Conservation (phyloP, 1,284 basidiomycete genomes). For the Irpex sp. region DNA sequence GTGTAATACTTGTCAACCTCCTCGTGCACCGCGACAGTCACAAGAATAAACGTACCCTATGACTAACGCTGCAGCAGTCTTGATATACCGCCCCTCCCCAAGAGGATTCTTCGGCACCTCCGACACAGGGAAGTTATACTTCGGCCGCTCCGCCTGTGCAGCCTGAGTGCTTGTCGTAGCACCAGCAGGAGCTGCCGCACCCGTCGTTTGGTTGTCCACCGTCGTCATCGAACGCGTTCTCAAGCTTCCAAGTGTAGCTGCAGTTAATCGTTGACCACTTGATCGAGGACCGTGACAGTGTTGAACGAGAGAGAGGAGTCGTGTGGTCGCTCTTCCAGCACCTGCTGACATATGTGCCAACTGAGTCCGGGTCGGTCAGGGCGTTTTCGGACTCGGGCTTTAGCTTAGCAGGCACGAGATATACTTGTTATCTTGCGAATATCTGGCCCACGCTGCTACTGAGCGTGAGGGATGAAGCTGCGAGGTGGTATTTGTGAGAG, state of each 20-base stretch:
- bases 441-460: background rate
- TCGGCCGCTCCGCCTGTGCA: background rate
- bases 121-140: constrained; percentile 46
- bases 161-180: background rate
- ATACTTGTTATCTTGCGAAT: background rate
- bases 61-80: constrained; percentile 68
- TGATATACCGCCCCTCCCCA: constrained; percentile 66
- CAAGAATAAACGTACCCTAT: constrained; percentile 55
- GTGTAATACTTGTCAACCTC: background rate
- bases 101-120: constrained; percentile 59
- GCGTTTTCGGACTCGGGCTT: background rate
- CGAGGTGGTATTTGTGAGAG: background rate
- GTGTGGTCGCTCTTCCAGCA: constrained; percentile 9
- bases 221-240: background rate
- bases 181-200: constrained; percentile 7
- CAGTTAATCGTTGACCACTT: background rate
- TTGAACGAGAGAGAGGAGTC: constrained; percentile 13
- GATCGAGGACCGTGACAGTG: constrained; percentile 12
- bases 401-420: background rate
- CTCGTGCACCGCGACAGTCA: background rate
- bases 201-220: constrained; percentile 11
- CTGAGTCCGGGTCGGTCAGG: background rate
- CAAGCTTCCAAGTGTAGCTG: constrained; percentile 2
- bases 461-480: background rate
- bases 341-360: constrained; percentile 1